Evolutionary conservation across 164 flowering plant species (phyloP).

Genomic region (Berberis vulgaris): DNA sequence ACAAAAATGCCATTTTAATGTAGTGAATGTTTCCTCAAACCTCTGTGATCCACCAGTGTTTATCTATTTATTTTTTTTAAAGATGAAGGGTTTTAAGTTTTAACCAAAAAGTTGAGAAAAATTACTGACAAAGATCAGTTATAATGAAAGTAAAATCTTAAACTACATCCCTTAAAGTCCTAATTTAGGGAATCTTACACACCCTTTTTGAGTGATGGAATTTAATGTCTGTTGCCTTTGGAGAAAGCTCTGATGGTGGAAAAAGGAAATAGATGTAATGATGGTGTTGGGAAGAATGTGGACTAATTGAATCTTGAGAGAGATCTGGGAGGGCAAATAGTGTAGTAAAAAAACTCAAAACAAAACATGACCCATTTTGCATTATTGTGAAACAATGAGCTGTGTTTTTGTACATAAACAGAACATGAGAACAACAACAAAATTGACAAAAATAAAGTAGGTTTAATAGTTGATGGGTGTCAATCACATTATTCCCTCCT

Average conservation of each 20-base stretch:
- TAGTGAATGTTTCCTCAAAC: too few species aligned
- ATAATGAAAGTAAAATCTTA: slow-evolving; percentile 20
- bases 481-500: not conserved
- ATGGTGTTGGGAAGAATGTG: slow-evolving; percentile 27
- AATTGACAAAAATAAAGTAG: not conserved
- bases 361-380: slow-evolving; percentile 30
- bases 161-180: slow-evolving; percentile 14
- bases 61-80: too few species aligned
- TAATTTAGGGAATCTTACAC: slow-evolving; percentile 21
- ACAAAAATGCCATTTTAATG: too few species aligned
- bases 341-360: slow-evolving; percentile 13
- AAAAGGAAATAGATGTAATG: slow-evolving; percentile 22
- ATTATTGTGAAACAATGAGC: slow-evolving; percentile 46
- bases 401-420: slow-evolving; percentile 29
- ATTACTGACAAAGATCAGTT: slow-evolving; percentile 6
- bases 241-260: slow-evolving; percentile 25
- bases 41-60: too few species aligned
- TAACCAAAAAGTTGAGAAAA: too few species aligned
- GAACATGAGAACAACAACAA: not conserved
- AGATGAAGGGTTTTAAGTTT: too few species aligned
- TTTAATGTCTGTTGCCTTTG: slow-evolving; percentile 37
- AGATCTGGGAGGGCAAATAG: slow-evolving; percentile 6
- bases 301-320: slow-evolving; percentile 12
- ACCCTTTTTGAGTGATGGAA: slow-evolving; percentile 26
- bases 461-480: slow-evolving; percentile 11